Evolutionary conservation across 2,329 filamentous ascomycete species (phyloP), one percentile per base, ranked within the genome.

Genomic region (Aspergillus ochraceoroseus): DNA sequence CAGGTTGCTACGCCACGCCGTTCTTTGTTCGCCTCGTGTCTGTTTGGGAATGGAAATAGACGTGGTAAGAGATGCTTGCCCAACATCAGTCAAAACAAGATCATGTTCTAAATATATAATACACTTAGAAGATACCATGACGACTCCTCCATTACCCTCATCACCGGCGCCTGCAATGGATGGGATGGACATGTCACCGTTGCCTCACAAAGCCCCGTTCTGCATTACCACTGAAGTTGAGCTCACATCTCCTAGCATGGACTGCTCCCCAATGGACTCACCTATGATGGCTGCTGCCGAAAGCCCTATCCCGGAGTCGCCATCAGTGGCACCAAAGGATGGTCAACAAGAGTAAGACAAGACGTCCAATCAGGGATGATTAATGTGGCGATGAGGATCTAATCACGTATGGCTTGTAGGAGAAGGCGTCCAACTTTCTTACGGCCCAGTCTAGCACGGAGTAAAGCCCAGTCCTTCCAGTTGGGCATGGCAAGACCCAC

Each of bases 151-250:
- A 29, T 73, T 94, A 37, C 82, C 80, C 1, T 95, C 89, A 5
- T 94, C 90, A 30, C 88, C 89, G 5, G 79, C 78, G 40, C 76
- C 76, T 23, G 66, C 74, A 39, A 76, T 78, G 46, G 88, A 95
- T 63, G 74, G 80, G 41, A 95, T 96, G 87, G 89, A 96, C 59
- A 82, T 95, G 64, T 95, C 90, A 30, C 90, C 92, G 26, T 70
- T 96, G 27, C 89, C 88, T 45, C 87, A 95, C 71, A 95, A 95
- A 71, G 72, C 76, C 19, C 76, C 84, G 8, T 88, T 80, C 57
- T 74, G 66, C 64, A 70, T 74, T 48, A 59, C 70, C 32, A 64
- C 73, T 19, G 75, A 83, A 52, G 72, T 85, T 48, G 80, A 83
- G 50, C 66, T 87, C 38, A 76, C 79, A 19, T 89, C 86, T 19